Evolutionary conservation across 2,329 filamentous ascomycete species (phyloP).

Genomic region (Amauroascus niger): DNA sequence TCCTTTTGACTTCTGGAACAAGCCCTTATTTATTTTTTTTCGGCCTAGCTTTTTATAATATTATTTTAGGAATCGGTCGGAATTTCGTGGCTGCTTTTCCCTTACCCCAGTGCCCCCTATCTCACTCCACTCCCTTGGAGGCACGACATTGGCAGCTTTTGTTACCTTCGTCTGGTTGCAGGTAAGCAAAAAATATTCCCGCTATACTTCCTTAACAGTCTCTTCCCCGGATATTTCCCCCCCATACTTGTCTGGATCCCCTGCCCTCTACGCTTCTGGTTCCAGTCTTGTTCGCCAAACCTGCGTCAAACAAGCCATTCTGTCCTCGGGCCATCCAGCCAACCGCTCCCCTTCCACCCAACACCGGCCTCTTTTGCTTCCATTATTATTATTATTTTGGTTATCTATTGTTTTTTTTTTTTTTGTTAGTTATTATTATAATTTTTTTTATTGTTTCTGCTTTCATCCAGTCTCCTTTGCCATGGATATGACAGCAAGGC

Average conservation of each 20-base stretch:
- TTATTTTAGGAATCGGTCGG: conserved; percentile 10
- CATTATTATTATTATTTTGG: background rate
- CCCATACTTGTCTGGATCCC: conserved; percentile 12
- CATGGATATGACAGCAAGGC: background rate
- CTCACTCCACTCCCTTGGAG: conserved; percentile 13
- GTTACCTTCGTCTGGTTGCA: conserved; percentile 10
- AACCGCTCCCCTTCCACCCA: background rate
- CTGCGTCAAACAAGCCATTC: conserved; percentile 11
- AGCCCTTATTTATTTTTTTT: background rate
- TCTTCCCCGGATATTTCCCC: conserved; percentile 6
- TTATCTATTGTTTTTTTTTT: background rate
- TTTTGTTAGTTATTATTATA: background rate
- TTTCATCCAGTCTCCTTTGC: background rate
- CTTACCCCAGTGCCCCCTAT: conserved; percentile 9
- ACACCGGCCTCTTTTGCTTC: background rate
- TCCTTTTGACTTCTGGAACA: conserved; percentile 6
- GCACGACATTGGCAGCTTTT: conserved; percentile 12
- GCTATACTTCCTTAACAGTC: background rate
- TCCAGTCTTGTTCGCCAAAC: conserved; percentile 9
- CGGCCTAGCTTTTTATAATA: background rate
- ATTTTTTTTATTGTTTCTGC: background rate
- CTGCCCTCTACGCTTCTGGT: conserved; percentile 9
- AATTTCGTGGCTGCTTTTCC: conserved; percentile 9
- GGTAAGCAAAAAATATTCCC: conserved; percentile 9
- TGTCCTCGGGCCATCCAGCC: conserved; percentile 3